phyloP scores from a whole-genome alignment of 139 green algal species.

The Coccomyxa sp. region DNA sequence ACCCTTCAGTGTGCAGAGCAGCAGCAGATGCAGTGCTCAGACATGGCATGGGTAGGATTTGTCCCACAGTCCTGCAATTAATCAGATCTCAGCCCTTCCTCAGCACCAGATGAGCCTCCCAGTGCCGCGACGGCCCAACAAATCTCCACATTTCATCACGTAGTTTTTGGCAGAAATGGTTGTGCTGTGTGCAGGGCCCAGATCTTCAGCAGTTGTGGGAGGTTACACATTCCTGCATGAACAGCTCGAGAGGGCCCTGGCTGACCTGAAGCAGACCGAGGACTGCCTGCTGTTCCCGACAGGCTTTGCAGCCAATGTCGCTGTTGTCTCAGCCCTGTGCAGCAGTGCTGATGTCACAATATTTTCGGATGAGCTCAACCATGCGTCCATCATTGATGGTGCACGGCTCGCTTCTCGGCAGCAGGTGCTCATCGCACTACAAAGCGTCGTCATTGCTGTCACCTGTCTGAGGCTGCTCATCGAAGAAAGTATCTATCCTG shows the following conservation, averaged over 20 bases:
- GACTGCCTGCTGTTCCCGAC: conserved; percentile 80
- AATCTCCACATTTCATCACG: no score
- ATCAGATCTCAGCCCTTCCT: no score
- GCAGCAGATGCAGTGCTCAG: conserved; percentile 39
- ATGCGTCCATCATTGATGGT: conserved; percentile 95
- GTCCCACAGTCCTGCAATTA: no score
- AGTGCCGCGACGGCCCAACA: no score
- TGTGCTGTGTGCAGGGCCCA: conserved; percentile 36
- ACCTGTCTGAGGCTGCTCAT: no score
- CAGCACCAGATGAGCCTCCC: no score
- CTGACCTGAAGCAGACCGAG: conserved; percentile 74
- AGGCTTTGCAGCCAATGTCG: conserved; percentile 91
- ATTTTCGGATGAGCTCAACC: conserved; percentile 93
- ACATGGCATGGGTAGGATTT: conserved; percentile 23
- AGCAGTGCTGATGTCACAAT: conserved; percentile 38
- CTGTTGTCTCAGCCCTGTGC: conserved; percentile 19
- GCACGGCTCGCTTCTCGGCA: conserved; percentile 45
- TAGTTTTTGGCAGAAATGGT: no score
- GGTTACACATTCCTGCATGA: conserved; percentile 80
- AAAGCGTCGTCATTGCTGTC: no score
- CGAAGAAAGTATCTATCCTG: no score
- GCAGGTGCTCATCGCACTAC: no score
- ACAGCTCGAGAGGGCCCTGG: conserved; percentile 78
- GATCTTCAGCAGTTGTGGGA: conserved; percentile 72
- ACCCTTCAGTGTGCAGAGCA: conserved; percentile 68